Evolutionary conservation across 257 asterid species (phyloP), one percentile per base, ranked within the genome.

Genomic region (Jasminum sambac): DNA sequence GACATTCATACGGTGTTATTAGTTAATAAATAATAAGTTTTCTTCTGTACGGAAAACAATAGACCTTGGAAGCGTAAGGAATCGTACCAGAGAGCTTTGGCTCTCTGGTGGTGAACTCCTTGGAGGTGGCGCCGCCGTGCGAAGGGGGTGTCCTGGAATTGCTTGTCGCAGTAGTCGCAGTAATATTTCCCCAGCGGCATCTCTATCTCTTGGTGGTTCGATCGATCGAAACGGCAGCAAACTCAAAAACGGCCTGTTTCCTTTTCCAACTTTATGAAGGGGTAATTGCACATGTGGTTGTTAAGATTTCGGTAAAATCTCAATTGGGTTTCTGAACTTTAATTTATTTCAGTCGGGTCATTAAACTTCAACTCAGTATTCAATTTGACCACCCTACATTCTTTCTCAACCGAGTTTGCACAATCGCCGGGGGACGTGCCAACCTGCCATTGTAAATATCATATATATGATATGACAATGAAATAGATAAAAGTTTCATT

Each of bases 161-260:
- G 90, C 70, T 91, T 94, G 68, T 88, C 96, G 86, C 99, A 93
- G 69, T 94, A 94, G 48, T 94, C 99, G 81, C 99, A 94, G 74
- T 86, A 73, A 62, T 91, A 94, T 70, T 89, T 94, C 25, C 96
- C 97, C 78, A 88, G 8, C 59, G 96, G 84, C 99, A 92, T 90
- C 64, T 69, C 69, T 11, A 46, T 63, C 7, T 24, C 19, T 37
- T 30, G 11, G 6, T 1, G 12, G 9, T 11, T 40, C 44, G 44
- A 40, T 19, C 30, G 26, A 19, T 50, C 59, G 59, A 48, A n/a
- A 7, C 3, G 24, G 59, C 2, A 7, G 12, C 59, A 48, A 48
- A 48, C n/a, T 48, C 8, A 17, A 17, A 48, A 48, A 48, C n/a
- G 8, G 59, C 25, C 58, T 30, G 1, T 30, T 30, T 30, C 36